These are phyloP conservation scores for Epichloe bromicola DNA, from an alignment of 2,329 filamentous ascomycete genomes.

Conservation along the genomic window DNA sequence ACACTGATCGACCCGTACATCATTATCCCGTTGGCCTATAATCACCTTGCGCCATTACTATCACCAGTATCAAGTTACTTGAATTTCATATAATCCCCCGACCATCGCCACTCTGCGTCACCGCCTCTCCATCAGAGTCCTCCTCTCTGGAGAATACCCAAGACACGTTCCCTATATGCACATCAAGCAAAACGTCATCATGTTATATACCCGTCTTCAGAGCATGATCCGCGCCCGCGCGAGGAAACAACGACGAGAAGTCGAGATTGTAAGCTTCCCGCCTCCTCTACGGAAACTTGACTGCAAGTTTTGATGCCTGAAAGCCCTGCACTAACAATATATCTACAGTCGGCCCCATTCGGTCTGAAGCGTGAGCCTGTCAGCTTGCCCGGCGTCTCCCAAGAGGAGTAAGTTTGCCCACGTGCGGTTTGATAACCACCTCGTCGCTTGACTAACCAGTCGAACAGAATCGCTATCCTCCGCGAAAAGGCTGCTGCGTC, in stretches of 20 bases:
- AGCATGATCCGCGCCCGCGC: conserved; percentile 25
- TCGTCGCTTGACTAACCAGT: not conserved
- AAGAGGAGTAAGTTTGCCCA: conserved; percentile 40
- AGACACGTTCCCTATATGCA: conserved; percentile 14
- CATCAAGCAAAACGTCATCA: conserved; percentile 29
- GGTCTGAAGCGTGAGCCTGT: conserved; percentile 43
- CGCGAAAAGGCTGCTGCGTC: conserved; percentile 39
- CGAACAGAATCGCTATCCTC: conserved; percentile 32
- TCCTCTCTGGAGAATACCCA: not conserved
- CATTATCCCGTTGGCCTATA: not conserved
- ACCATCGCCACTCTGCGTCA: not conserved
- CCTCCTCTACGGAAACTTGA: not conserved
- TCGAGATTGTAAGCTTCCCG: conserved; percentile 32
- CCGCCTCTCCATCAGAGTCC: not conserved
- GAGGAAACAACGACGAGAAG: conserved; percentile 27
- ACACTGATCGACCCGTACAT: not conserved
- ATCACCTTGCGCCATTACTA: not conserved
- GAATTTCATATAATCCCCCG: not conserved
- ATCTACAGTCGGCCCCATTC: conserved; percentile 41
- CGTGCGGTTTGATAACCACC: no score
- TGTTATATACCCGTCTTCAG: conserved; percentile 31
- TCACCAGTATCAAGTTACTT: not conserved
- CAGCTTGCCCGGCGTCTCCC: conserved; percentile 39
- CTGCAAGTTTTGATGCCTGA: not conserved
- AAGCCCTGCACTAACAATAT: not conserved